Base-by-base conservation (phyloP, 139 green algal genomes). In the Pseudopediastrum boryanum region DNA sequence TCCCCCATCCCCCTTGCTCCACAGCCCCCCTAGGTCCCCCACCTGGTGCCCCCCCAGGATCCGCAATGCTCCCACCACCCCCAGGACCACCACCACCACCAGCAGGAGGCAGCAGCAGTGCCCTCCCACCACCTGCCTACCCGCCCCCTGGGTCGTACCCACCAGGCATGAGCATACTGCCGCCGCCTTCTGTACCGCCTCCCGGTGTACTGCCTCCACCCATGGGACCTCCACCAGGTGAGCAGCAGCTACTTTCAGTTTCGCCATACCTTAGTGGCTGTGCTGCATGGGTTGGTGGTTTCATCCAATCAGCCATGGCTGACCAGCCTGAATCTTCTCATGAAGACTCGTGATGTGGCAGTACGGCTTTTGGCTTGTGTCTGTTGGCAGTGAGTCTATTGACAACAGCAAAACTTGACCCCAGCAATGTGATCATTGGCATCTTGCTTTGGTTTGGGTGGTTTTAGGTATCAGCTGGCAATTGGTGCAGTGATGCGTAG, bases 141-240 rank as follows among this genome's bases (percentile, higher is more conserved):
- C 74, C 74, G 35, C 78, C 70, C 21, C 44, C 70, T 52, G 71
- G 44, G 7, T 51, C 71, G 36, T 36, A 12, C 62, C 70, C 41
- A 2, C 70, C 54, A 5, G 50, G 48, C 0, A n/a, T 13, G 31
- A 16, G 38, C 29, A n/a, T 66, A 21, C 77, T 82, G 51, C 85
- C 79, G 6, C 84, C 84, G 38, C 85, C 83, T 29, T 46, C 48
- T 0, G 72, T 66, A 4, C 84, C 75, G 23, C 74, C 83, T 19
- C 84, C 81, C 0, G 81, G 67, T 5, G 41, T 65, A 36, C 46
- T 51, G 75, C 54, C 27, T 38, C 68, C 52, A 7, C 54, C 3
- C 12, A 39, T 33, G 43, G 29, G 48, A 35, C 27, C 48, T 48
- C 64, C 38, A 36, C 64, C 38, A 33, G 66, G 71, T 41, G 58